A percentile compares a stretch with the other conserved stretches of the same genome.
phyloP scores from a whole-genome alignment of 805 yeast species.

The Candida argentea region DNA sequence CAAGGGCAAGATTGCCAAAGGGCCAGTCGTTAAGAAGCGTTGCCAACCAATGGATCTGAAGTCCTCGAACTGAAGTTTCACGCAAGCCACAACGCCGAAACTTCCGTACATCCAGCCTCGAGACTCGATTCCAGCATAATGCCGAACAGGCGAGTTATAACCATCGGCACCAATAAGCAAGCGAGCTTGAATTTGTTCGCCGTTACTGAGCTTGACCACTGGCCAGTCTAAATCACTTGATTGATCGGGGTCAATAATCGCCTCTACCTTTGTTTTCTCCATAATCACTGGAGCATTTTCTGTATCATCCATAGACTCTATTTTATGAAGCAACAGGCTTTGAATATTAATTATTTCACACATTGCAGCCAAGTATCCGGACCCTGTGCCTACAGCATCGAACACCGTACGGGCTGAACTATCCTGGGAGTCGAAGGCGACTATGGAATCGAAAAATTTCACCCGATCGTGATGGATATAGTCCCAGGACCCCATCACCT shows the following conservation, averaged over 20 bases:
- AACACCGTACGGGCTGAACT: slow-evolving; percentile 57
- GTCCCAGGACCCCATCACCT: slow-evolving; percentile 66
- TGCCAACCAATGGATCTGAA: slow-evolving; percentile 81
- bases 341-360: slow-evolving; percentile 82
- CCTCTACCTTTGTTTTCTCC: slow-evolving; percentile 60
- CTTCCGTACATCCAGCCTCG: slow-evolving; percentile 89
- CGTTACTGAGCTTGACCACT: slow-evolving; percentile 53
- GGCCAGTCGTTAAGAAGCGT: slow-evolving; percentile 84
- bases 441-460: slow-evolving; percentile 69
- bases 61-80: slow-evolving; percentile 65
- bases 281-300: slow-evolving; percentile 27
- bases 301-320: slow-evolving; percentile 19
- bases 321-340: slow-evolving; percentile 49
- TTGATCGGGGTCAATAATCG: slow-evolving; percentile 25
- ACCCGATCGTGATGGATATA: slow-evolving; percentile 60
- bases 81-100: slow-evolving; percentile 88
- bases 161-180: slow-evolving; percentile 95
- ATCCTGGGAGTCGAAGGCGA: slow-evolving; percentile 78
- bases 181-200: slow-evolving; percentile 54
- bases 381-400: slow-evolving; percentile 42
- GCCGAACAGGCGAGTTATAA: slow-evolving; percentile 83
- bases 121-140: slow-evolving; percentile 69
- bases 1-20: slow-evolving; percentile 82
- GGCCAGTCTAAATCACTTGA: slow-evolving; percentile 56
- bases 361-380: slow-evolving; percentile 58